A percentile compares a stretch with the other conserved stretches of the same genome.
Evolutionary conservation across 2,329 filamentous ascomycete genomes (phyloP).

Genomic region (Aspergillus fumigatus): DNA sequence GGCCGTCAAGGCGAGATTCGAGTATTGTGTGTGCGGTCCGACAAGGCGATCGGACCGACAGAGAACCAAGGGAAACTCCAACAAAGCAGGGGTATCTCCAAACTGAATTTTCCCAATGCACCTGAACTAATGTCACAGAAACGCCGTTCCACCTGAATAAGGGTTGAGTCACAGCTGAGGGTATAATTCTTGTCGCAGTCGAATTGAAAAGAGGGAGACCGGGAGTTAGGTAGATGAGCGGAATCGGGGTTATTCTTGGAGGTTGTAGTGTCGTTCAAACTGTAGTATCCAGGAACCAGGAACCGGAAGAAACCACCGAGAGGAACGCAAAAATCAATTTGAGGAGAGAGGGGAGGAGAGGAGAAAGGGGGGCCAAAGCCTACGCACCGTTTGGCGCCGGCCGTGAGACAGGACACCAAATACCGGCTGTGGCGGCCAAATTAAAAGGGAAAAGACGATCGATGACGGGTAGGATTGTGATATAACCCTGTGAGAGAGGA

Average conservation of each 20-base stretch:
- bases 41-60: conserved; percentile 23
- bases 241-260: conserved; percentile 1
- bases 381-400: conserved; percentile 45
- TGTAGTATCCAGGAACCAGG: conserved; percentile 13
- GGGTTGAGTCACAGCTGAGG: conserved; percentile 18
- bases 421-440: conserved; percentile 43
- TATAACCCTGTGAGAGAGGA: conserved; percentile 18
- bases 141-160: conserved; percentile 22
- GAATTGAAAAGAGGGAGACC: conserved; percentile 9
- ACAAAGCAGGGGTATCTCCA: conserved; percentile 34
- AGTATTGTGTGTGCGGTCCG: conserved; percentile 22
- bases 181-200: conserved; percentile 1
- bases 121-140: conserved; percentile 16
- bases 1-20: conserved; percentile 31
- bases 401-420: conserved; percentile 44
- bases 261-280: background rate
- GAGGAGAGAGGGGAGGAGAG: conserved; percentile 20
- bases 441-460: conserved; percentile 28
- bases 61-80: conserved; percentile 23
- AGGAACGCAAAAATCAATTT: conserved; percentile 14
- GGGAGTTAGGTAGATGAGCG: conserved; percentile 9
- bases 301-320: conserved; percentile 12
- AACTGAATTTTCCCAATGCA: conserved; percentile 24
- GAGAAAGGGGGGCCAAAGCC: conserved; percentile 36
- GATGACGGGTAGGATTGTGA: conserved; percentile 27